Evolutionary conservation across 1,139 yeast genomes (phyloP), one percentile per base, ranked within the genome.

Genomic region (Tardiomyces digboiensis): DNA sequence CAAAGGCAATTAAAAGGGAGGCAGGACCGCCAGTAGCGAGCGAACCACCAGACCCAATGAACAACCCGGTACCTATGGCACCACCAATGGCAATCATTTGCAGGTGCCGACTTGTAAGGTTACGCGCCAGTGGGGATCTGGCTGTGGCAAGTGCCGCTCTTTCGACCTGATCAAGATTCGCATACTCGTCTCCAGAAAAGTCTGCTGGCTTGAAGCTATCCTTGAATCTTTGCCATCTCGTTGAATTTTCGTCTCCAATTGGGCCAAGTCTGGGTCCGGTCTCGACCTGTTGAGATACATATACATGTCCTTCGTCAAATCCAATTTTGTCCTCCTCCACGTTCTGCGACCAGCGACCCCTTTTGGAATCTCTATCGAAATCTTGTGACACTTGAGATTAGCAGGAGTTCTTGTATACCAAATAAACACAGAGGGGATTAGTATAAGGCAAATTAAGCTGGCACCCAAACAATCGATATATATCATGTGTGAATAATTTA

Each of bases 41-140:
- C 2, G 88, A 76, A 18, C 71, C 66, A 41, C 93, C 94, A 21
- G 84, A 74, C 48, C 95, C 95, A 41, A 87, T 82, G 52, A 80
- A 77, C 47, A 80, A 64, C 33, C 87, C 87, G 0, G 87, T 82
- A 64, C 95, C 95, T 43, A 86, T 81, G 53, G 91, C 82, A 21
- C 91, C 83, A 16, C 93, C 94, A 40, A 86, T 72, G 20, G 94
- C 83, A 51, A 86, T 82, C 81, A 82, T 75, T 54, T 79, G 75
- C 69, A 51, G 42, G 52, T 78, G 84, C 44, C 82, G 67, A 42
- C 66, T 64, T 51, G 73, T 67, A 16, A 54, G 48, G 12, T 75
- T 70, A 59, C 85, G 71, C 41, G 76, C 66, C 50, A 83, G 71
- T 2, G 91, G 91, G 26, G 88, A 70, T 57, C 73, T 72, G 19